Conservation (phyloP, 2,329 filamentous ascomycete genomes). For the Trichoderma afroharzianum region DNA sequence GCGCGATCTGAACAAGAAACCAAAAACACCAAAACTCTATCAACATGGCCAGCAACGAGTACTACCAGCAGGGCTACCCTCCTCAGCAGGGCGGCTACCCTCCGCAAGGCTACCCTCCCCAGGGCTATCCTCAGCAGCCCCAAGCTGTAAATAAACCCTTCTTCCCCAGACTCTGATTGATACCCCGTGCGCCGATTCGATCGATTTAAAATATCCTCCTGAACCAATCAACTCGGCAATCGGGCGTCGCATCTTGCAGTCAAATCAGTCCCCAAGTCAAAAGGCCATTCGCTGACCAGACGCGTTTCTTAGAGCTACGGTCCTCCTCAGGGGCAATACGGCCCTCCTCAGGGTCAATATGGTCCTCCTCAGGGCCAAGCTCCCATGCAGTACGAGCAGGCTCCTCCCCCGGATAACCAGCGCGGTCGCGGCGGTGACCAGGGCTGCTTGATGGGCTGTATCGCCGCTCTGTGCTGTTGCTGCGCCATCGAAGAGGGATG, state of each 20-base stretch:
- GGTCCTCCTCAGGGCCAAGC: constrained; percentile 35
- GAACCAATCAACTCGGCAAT: background rate
- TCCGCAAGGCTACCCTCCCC: constrained; percentile 37
- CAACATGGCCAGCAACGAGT: constrained; percentile 38
- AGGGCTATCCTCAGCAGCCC: constrained; percentile 38
- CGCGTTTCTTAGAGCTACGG: constrained; percentile 29
- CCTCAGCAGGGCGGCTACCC: constrained; percentile 28
- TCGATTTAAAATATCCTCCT: background rate
- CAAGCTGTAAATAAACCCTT: constrained; percentile 33
- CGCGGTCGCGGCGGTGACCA: constrained; percentile 34
- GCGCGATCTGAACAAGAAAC: background rate
- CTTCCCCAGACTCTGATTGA: background rate
- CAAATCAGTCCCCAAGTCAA: background rate
- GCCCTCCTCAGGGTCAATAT: constrained; percentile 33
- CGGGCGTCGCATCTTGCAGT: background rate
- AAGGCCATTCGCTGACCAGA: background rate
- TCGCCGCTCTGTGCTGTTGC: constrained; percentile 49
- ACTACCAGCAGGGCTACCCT: constrained; percentile 33
- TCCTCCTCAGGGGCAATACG: constrained; percentile 31
- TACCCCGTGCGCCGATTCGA: background rate
- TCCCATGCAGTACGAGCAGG: constrained; percentile 44
- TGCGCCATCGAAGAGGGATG: constrained; percentile 49
- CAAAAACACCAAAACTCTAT: background rate
- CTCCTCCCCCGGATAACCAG: constrained; percentile 27
- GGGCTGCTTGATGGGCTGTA: constrained; percentile 45